Evolutionary conservation across 805 yeast genomes (phyloP), one percentile per base, ranked within the genome.

Genomic region (Brettanomyces bruxellensis): DNA sequence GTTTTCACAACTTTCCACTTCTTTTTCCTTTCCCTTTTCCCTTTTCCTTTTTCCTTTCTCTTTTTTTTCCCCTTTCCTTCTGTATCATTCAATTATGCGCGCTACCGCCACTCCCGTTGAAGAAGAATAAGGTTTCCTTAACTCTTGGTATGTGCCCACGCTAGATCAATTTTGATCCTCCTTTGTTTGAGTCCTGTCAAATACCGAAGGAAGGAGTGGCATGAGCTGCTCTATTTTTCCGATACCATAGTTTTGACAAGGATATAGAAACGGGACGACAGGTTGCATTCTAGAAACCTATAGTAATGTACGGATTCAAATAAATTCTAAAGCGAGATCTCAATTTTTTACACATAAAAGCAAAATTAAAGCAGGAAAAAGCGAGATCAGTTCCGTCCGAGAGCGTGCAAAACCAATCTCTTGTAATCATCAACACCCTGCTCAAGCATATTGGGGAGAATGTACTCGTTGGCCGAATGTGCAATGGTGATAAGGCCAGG

Each of bases 401-500:
- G 12, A 14, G 58, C 47, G 41, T 48, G 46, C 9, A 52, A 39
- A 12, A 74, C 65, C 50, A 79, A 56, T 38, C 56, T 60, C 55
- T 73, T 72, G 65, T 76, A 78, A 9, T 80, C 86, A 1, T 59
- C 71, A 18, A 81, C 75, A 7, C 83, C 78, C 22, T 64, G 61
- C 8, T 62, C 47, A 46, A 81, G 62, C 52, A 78, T 81, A 4
- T 55, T 55, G 37, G 72, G 63, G 3, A 70, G 67, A 14, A 81
- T 74, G 48, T 61, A 72, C 61, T 81, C 86, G 46, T 75, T 59
- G 47, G 71, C 79, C 6, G 78, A 71, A 54, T 81, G 86, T 0
- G 86, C 86, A 36, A 75, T 79, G 34, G 64, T 67, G 43, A 81
- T 79, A 2, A 79, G 63, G 3, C 88, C 88, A 3, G 87, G 86